Percentiles rank a stretch among this genome's conserved stretches.
phyloP scores from a whole-genome alignment of 2,329 filamentous ascomycete species.

The Fusarium nanum region DNA sequence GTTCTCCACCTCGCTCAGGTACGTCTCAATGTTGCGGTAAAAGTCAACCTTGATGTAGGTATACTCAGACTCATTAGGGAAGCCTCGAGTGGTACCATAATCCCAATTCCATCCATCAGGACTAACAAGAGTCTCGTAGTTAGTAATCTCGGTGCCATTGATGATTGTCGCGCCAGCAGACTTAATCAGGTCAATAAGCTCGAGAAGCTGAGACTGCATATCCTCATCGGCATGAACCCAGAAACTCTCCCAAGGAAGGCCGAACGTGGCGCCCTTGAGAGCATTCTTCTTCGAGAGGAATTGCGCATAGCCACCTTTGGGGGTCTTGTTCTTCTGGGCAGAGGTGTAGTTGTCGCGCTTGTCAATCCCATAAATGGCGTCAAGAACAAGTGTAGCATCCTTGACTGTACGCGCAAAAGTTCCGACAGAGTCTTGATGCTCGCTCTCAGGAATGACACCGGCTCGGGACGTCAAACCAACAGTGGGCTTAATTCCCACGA shows the following conservation, averaged over 20 bases:
- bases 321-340: conserved; percentile 66
- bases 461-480: conserved; percentile 76
- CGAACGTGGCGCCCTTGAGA: conserved; percentile 73
- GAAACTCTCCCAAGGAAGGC: conserved; percentile 77
- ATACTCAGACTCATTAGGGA: conserved; percentile 79
- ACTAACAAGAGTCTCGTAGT: conserved; percentile 69
- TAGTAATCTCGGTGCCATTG: conserved; percentile 75
- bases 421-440: conserved; percentile 77
- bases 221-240: conserved; percentile 71
- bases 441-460: conserved; percentile 73
- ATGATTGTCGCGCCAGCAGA: conserved; percentile 73
- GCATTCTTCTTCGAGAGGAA: conserved; percentile 65
- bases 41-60: conserved; percentile 78
- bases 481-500: conserved; percentile 82
- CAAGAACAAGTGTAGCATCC: conserved; percentile 75
- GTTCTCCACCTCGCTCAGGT: conserved; percentile 72
- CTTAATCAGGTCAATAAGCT: conserved; percentile 63
- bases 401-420: conserved; percentile 73
- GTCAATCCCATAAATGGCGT: conserved; percentile 76
- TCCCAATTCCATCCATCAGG: conserved; percentile 81
- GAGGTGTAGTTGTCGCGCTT: conserved; percentile 73
- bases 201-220: conserved; percentile 65
- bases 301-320: conserved; percentile 66
- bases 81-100: conserved; percentile 70
- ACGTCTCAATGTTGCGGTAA: conserved; percentile 70